Evolutionary conservation across 306 rosid genomes (phyloP).

Genomic region (Potentilla sterilis): DNA sequence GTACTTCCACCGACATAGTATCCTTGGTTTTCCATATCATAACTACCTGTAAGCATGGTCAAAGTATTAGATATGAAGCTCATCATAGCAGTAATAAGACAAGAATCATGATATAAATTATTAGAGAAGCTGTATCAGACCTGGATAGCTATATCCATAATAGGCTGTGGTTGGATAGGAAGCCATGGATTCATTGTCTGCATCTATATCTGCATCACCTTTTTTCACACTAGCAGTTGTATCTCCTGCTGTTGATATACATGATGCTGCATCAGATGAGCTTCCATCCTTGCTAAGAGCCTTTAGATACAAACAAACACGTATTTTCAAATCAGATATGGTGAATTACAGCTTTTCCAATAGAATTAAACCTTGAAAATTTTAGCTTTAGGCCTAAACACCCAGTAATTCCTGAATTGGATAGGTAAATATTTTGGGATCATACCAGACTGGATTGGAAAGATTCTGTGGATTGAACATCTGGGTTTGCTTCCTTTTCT

Average conservation of each 20-base stretch:
- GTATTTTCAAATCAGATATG: slow-evolving; percentile 7
- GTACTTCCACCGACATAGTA: slow-evolving; percentile 54
- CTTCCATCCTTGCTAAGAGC: slow-evolving; percentile 49
- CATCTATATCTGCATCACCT: slow-evolving; percentile 43
- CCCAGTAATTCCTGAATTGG: neutral
- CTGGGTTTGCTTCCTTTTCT: slow-evolving; percentile 15
- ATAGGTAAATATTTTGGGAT: neutral
- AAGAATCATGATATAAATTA: slow-evolving; percentile 13
- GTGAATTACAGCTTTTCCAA: neutral
- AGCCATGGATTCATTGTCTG: slow-evolving; percentile 35
- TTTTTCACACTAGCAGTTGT: slow-evolving; percentile 44
- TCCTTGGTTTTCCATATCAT: slow-evolving; percentile 63
- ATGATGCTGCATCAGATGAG: slow-evolving; percentile 67
- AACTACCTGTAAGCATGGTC: slow-evolving; percentile 56
- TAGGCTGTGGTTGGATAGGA: slow-evolving; percentile 38
- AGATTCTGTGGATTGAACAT: slow-evolving; percentile 11
- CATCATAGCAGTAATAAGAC: slow-evolving; percentile 24
- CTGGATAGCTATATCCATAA: slow-evolving; percentile 76
- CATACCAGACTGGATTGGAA: slow-evolving; percentile 20
- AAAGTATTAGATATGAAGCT: slow-evolving; percentile 40
- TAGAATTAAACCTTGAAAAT: neutral
- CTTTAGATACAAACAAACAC: slow-evolving; percentile 34
- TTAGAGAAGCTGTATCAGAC: slow-evolving; percentile 39
- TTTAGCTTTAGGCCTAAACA: slow-evolving; percentile 7
- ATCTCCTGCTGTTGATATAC: slow-evolving; percentile 56